phyloP scores from a whole-genome alignment of 2,329 filamentous ascomycete genomes.

The Aspergillaceae sp. region DNA sequence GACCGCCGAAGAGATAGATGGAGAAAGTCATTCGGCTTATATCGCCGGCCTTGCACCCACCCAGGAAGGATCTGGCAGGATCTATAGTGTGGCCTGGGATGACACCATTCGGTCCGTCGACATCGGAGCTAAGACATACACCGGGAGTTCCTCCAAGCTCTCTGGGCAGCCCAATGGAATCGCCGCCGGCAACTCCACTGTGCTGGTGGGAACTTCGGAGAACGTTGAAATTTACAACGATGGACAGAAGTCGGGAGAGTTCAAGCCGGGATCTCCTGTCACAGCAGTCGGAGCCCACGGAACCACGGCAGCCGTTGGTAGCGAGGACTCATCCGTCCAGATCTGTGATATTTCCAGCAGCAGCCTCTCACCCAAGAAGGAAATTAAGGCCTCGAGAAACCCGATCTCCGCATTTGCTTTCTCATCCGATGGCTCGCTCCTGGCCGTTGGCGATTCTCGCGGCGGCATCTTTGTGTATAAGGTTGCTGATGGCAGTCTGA shows the following conservation, averaged over 20 bases:
- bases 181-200: slow-evolving; percentile 43
- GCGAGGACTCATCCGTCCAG: slow-evolving; percentile 63
- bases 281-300: slow-evolving; percentile 63
- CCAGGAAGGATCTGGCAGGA: slow-evolving; percentile 44
- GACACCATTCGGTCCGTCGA: slow-evolving; percentile 78
- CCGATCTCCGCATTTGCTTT: slow-evolving; percentile 75
- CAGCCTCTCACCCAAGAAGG: slow-evolving; percentile 44
- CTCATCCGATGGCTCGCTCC: slow-evolving; percentile 63
- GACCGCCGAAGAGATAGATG: slow-evolving; percentile 61
- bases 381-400: slow-evolving; percentile 60
- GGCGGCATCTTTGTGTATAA: slow-evolving; percentile 84
- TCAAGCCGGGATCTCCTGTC: slow-evolving; percentile 55
- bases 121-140: slow-evolving; percentile 63
- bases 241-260: slow-evolving; percentile 50
- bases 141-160: slow-evolving; percentile 59
- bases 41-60: slow-evolving; percentile 64
- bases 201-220: slow-evolving; percentile 53
- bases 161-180: slow-evolving; percentile 74
- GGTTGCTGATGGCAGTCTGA: slow-evolving; percentile 57
- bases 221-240: slow-evolving; percentile 54
- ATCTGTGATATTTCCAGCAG: slow-evolving; percentile 60
- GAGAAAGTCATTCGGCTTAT: slow-evolving; percentile 76
- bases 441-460: slow-evolving; percentile 73
- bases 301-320: slow-evolving; percentile 64
- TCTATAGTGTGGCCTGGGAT: slow-evolving; percentile 91